Evolutionary conservation across 1,284 basidiomycete species (phyloP), one percentile per base, ranked within the genome.

Genomic region (Papiliotrema terrestris): DNA sequence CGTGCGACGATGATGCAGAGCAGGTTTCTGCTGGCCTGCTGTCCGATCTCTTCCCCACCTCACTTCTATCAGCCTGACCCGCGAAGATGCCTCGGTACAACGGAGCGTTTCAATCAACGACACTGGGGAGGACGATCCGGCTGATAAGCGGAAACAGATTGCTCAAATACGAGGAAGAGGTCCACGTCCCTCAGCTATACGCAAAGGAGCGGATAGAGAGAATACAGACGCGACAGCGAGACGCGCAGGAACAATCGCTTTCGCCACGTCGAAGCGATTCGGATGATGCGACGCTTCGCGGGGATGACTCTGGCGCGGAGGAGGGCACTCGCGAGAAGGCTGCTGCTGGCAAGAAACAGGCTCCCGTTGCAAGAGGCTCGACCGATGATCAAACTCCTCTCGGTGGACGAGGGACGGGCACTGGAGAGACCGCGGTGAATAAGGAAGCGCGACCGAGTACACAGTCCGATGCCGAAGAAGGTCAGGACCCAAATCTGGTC

Each of bases 121-220:
- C 49, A 15, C 14, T 56, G 14, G 58, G 58, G 2, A 39, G 48
- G 8, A 23, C 43, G 6, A 56, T 59, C 32, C 55, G 58, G 0
- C 8, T 39, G 2, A 17, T 54, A 8, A 51, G 46, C 9, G 49
- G 58, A 3, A 52, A 55, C 20, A 25, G 49, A 36, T 17, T 56
- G 8, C 49, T 59, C 44, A 54, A 54, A 32, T 56, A 56, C 35
- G 45, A 51, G 15, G 58, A 59, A 49, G 58, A 59, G 47, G 50
- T 59, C 15, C 37, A 56, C 22, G 25, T 56, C 19, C 58, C 58
- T 2, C 29, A 54, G 15, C 39, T 35, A n/a, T 59, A 59, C 29
- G 54, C 47, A 5, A 47, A 48, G 22, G 54, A 53, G 36, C 11
- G 20, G 13, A 38, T 37, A 15, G 17, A 17, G 26, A 35, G 19